phyloP scores from a whole-genome alignment of 106 monocot species.

The Gastrodia elata region DNA sequence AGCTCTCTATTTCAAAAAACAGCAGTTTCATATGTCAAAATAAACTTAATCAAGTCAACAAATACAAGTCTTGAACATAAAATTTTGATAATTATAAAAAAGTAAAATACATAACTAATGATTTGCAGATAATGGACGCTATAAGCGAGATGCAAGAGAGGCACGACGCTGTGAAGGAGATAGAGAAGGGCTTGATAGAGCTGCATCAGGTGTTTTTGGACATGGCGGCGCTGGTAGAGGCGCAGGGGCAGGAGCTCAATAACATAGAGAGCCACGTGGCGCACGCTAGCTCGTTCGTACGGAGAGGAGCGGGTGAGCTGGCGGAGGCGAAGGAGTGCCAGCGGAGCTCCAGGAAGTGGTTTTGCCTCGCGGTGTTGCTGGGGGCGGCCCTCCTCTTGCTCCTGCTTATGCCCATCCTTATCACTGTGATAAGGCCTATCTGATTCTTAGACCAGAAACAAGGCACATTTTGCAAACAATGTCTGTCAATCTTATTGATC shows the following conservation, averaged over 20 bases:
- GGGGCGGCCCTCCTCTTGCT: constrained; percentile 4
- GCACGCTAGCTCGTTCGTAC: constrained; percentile 47
- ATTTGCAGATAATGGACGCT: constrained; percentile 58
- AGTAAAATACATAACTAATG: too few relatives aligned
- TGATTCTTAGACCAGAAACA: too few relatives aligned
- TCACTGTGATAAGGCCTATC: background rate
- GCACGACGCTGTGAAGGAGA: constrained; percentile 42
- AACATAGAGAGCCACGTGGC: constrained; percentile 55
- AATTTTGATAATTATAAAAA: too few relatives aligned
- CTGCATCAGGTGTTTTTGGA: constrained; percentile 66
- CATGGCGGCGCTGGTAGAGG: constrained; percentile 56
- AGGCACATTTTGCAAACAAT: too few relatives aligned
- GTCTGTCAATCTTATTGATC: too few relatives aligned
- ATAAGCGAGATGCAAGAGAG: constrained; percentile 55
- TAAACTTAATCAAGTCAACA: too few relatives aligned
- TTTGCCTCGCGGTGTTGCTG: constrained; percentile 16
- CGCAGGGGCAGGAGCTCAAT: constrained; percentile 52
- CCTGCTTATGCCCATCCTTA: constrained; percentile 6
- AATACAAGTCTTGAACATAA: too few relatives aligned
- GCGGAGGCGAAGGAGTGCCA: constrained; percentile 19
- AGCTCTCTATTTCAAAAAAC: too few relatives aligned
- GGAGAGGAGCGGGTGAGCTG: constrained; percentile 38
- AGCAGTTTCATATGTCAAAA: too few relatives aligned
- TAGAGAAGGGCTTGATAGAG: constrained; percentile 46
- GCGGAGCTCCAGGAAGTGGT: constrained; percentile 33